Evolutionary conservation across 2,329 filamentous ascomycete species (phyloP), one percentile per base, ranked within the genome.

Genomic region (Alternaria brassicicola): DNA sequence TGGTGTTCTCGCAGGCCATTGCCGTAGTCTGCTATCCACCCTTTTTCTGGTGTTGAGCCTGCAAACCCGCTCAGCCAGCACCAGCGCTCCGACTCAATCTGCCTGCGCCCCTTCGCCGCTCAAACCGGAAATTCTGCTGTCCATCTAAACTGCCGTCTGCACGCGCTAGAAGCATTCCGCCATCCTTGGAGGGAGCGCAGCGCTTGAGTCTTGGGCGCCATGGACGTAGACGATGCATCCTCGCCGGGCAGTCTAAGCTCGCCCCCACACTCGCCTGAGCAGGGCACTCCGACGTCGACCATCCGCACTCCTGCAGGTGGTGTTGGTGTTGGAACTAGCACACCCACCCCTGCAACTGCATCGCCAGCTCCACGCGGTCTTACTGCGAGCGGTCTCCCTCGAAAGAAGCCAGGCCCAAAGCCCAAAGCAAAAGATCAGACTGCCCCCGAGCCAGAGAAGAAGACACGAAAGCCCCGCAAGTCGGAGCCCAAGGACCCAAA

Each of bases 401-500:
- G 78, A 57, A 79, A 79, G 64, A 81, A 77, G 69, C 78, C 76
- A 21, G 75, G 75, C 7, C 78, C 80, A 30, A 82, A 82, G 67
- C 68, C 77, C 38, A 78, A 78, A 54, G 52, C 68, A 33, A 76
- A 73, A 62, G 75, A 77, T 45, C 58, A 70, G 62, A 74, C 52
- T 70, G 71, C 53, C 61, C 74, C 67, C 50, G 76, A 75, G 39
- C 64, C 67, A 35, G 78, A 80, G 62, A 80, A 79, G 50, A 80
- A 80, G 60, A 71, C 77, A 3, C 78, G 78, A 63, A 82, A 80
- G 66, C 69, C 79, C 35, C 76, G 81, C 56, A 82, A 81, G 67
- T 73, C 79, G 17, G 78, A 79, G 54, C 76, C 79, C 47, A 69
- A 89, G 83, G 70, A 85, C 79, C 59, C 83, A 78, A 73, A 66